Evolutionary conservation across 1,284 basidiomycete species (phyloP).

Genomic region (Apiotrichum gracile): DNA sequence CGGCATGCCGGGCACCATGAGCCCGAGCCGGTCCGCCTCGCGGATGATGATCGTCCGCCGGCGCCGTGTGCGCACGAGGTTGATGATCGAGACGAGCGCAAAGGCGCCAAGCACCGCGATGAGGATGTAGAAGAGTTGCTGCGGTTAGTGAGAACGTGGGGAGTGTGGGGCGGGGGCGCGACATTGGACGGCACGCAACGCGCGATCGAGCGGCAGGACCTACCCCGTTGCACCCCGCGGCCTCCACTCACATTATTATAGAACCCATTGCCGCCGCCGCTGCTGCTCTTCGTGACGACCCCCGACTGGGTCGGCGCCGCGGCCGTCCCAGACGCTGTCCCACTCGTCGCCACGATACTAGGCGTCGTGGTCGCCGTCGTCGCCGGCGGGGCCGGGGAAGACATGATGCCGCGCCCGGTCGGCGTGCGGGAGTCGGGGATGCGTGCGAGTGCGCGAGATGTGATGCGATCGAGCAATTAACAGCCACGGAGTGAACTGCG

Average conservation of each 20-base stretch:
- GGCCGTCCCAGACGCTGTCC: too few relatives aligned
- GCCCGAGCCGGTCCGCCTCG: conserved; percentile 38
- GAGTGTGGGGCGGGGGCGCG: too few relatives aligned
- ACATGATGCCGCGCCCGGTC: too few relatives aligned
- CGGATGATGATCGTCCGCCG: conserved; percentile 28
- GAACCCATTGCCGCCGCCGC: conserved; percentile 3
- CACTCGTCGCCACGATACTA: too few relatives aligned
- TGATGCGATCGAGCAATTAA: too few relatives aligned
- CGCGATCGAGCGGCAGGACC: too few relatives aligned
- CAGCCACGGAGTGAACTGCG: too few relatives aligned
- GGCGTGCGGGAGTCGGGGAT: too few relatives aligned
- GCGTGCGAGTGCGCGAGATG: too few relatives aligned
- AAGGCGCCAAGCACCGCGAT: conserved; percentile 41
- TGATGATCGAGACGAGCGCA: conserved; percentile 34
- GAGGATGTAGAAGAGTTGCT: conserved; percentile 44
- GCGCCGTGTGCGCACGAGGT: conserved; percentile 31
- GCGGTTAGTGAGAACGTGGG: not conserved
- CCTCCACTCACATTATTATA: conserved; percentile 22
- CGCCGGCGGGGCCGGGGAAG: too few relatives aligned
- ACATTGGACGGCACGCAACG: too few relatives aligned
- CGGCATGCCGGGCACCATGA: conserved; percentile 41
- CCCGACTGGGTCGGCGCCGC: too few relatives aligned
- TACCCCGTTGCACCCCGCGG: not conserved
- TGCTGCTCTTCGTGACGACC: not conserved
- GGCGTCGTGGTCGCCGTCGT: not conserved